Evolutionary conservation across 129 eudicot species (phyloP).

Genomic region (Centella asiatica): DNA sequence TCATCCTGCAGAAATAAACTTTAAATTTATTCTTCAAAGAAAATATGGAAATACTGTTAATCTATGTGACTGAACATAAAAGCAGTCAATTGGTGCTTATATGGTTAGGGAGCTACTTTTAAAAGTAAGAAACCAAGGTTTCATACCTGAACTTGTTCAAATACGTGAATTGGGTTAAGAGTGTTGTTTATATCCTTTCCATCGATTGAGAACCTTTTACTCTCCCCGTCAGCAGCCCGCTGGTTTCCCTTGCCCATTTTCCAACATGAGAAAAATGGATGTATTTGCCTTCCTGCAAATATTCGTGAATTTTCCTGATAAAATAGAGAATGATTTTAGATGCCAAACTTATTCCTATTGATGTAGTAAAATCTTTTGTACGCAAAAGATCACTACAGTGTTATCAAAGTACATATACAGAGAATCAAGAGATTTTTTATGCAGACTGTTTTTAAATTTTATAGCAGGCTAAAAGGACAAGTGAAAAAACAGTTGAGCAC

Average conservation of each 20-base stretch:
- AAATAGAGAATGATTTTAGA: constrained; percentile 13
- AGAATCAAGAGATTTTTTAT: background rate
- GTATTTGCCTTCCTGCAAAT: constrained; percentile 77
- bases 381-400: background rate
- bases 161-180: constrained; percentile 71
- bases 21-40: background rate
- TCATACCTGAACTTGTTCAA: constrained; percentile 60
- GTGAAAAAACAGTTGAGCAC: too few relatives aligned
- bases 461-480: too few relatives aligned
- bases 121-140: background rate
- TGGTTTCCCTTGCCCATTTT: constrained; percentile 48
- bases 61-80: background rate
- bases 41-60: background rate
- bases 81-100: background rate
- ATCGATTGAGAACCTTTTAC: constrained; percentile 28
- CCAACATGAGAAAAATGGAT: constrained; percentile 70
- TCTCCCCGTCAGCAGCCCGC: constrained; percentile 42
- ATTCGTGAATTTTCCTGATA: constrained; percentile 84
- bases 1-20: constrained; percentile 43
- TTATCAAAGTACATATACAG: background rate
- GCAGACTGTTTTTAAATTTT: too few relatives aligned
- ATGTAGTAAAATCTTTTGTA: background rate
- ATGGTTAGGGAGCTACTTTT: background rate
- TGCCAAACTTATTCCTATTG: background rate
- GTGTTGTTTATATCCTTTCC: constrained; percentile 31